A percentile compares a stretch with the other conserved stretches of the same genome.
phyloP scores from a whole-genome alignment of 257 asterid genomes.

The Gardenia jasminoides region DNA sequence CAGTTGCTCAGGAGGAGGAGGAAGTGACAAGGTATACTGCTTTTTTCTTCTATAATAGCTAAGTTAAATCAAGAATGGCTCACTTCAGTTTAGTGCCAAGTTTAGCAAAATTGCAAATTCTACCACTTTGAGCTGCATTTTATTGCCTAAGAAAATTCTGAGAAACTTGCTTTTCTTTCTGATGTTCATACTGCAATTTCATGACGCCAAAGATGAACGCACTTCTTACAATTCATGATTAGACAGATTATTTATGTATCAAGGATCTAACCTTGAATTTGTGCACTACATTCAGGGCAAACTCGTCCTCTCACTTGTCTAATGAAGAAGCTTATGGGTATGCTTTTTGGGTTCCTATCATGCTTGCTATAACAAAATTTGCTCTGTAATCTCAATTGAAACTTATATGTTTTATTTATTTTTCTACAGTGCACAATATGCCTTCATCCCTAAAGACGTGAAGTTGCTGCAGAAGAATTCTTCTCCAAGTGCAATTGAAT shows the following conservation, averaged over 20 bases:
- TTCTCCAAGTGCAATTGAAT: constrained; percentile 38
- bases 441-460: constrained; percentile 82
- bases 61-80: background rate
- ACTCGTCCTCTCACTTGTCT: constrained; percentile 40
- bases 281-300: constrained; percentile 34
- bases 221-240: background rate
- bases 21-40: constrained; percentile 54
- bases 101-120: too few species aligned
- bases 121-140: background rate
- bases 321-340: constrained; percentile 67
- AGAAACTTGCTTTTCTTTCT: too few species aligned
- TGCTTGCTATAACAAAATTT: background rate
- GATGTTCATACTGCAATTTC: too few species aligned
- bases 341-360: constrained; percentile 16
- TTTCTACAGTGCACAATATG: constrained; percentile 54
- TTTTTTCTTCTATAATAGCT: background rate
- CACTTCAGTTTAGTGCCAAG: background rate
- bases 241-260: background rate
- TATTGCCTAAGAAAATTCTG: too few species aligned
- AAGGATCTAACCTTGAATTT: background rate
- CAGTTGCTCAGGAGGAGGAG: constrained; percentile 47
- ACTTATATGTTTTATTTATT: constrained; percentile 7
- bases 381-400: constrained; percentile 4
- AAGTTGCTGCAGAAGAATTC: constrained; percentile 42
- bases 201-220: background rate